Evolutionary conservation across 768 basidiomycete genomes (phyloP), one percentile per base, ranked within the genome.

Genomic region (Podaxis sp.): DNA sequence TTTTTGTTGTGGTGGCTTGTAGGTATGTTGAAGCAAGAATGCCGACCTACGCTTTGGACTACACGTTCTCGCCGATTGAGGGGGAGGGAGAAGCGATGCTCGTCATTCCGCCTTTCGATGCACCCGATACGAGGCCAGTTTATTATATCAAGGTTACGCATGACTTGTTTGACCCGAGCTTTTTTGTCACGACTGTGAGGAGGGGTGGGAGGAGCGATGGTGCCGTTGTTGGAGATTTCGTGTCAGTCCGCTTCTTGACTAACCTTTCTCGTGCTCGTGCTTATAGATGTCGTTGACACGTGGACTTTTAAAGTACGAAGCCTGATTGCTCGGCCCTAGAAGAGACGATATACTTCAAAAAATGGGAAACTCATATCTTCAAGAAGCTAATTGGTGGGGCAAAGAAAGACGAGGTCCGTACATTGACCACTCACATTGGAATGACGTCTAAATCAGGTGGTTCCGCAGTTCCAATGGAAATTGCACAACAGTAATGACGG

Each of bases 101-200:
- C 4, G 17, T 71, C 19, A 55, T 69, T n/a, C 70, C 66, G 12
- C 61, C 67, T 22, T 13, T 52, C 3, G 53, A 58, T 19, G 56
- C 63, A 4, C 55, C 63, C 2, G 68, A 69, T 30, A 64, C 66
- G 24, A 55, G 58, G 24, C 65, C 67, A 8, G 28, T 66, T 8
- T 71, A 71, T 42, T 58, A 66, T 55, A 68, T 71, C 24, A 55
- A 62, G 15, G 66, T 67, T 12, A 60, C 58, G 4, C 51, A 65
- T 40, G 66, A 70, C 44, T 61, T 69, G 15, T 68, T 71, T 36
- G 58, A 66, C 48, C 70, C 69, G 6, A 63, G 55, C 26, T 68
- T 65, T 46, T 56, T 65, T 22, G 56, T 68, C 19, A 71, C 70
- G 11, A 59, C 68, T 8, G 52, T 71, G 17, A 58, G 64, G 15